Conservation (phyloP, 1,284 basidiomycete species). For the Puccinia coronata region DNA sequence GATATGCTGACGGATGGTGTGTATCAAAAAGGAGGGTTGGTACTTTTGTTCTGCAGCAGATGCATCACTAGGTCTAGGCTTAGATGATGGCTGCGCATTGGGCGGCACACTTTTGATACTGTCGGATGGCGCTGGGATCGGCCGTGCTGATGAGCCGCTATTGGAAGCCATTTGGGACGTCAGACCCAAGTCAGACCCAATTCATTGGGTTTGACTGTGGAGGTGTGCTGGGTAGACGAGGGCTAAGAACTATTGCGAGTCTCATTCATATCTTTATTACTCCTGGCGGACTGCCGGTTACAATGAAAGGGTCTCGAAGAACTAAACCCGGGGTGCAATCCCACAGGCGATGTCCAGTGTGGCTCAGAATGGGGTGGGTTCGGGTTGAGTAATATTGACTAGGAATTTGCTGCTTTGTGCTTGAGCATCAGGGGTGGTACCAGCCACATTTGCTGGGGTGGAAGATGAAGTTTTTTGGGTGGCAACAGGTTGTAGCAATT, state of each 20-base stretch:
- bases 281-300: neutral
- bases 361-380: slow-evolving; percentile 48
- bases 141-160: neutral
- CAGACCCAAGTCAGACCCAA: neutral
- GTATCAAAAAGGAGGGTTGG: slow-evolving; percentile 54
- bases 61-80: neutral
- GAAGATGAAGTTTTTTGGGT: neutral
- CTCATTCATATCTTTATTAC: neutral
- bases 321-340: slow-evolving; percentile 46
- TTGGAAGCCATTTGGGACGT: neutral
- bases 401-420: neutral
- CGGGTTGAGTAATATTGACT: slow-evolving; percentile 24
- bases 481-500: neutral
- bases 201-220: slow-evolving; percentile 1
- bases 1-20: slow-evolving; percentile 86
- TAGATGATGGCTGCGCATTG: neutral
- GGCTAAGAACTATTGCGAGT: neutral
- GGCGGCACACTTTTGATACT: neutral
- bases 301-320: slow-evolving; percentile 41
- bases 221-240: neutral
- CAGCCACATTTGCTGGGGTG: neutral
- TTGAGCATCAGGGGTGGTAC: neutral
- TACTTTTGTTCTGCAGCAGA: slow-evolving; percentile 51
- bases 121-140: neutral
- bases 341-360: slow-evolving; percentile 38